phyloP scores from a whole-genome alignment of 495 filamentous ascomycete species.

The Neurospora sp. region DNA sequence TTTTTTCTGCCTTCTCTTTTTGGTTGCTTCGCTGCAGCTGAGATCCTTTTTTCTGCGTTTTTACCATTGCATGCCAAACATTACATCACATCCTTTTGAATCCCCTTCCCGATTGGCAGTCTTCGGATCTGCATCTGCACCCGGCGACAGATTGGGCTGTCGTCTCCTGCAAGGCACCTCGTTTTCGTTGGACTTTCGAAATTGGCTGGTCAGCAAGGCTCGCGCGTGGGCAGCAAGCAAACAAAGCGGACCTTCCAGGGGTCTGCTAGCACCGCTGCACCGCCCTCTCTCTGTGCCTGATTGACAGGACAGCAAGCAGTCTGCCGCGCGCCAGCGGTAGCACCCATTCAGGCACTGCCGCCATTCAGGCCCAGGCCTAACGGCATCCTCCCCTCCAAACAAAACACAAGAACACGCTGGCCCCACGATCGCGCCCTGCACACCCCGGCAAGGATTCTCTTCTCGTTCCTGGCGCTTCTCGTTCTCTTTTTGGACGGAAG shows the following conservation, averaged over 20 bases:
- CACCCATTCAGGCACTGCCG: background rate
- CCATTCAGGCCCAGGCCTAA: background rate
- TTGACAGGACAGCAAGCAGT: background rate
- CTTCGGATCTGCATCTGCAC: background rate
- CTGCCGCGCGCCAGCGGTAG: background rate
- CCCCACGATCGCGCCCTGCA: background rate
- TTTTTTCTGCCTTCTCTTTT: background rate
- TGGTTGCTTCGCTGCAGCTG: slow-evolving; percentile 1
- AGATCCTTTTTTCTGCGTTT: background rate
- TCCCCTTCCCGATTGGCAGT: background rate
- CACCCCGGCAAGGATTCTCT: background rate
- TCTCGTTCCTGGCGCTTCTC: background rate
- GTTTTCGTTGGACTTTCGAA: background rate
- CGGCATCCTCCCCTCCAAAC: background rate
- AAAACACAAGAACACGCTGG: background rate
- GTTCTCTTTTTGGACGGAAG: background rate
- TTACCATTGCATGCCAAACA: background rate
- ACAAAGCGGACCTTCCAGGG: background rate
- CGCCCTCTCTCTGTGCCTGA: background rate
- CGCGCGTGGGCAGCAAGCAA: background rate
- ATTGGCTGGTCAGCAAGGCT: background rate
- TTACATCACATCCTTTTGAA: background rate
- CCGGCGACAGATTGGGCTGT: background rate
- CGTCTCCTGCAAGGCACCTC: background rate
- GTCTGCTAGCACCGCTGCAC: background rate